A percentile compares a stretch with the other conserved stretches of the same genome.
Conservation (phyloP, 1,139 yeast species). For the Debaryomyces fabryi region DNA sequence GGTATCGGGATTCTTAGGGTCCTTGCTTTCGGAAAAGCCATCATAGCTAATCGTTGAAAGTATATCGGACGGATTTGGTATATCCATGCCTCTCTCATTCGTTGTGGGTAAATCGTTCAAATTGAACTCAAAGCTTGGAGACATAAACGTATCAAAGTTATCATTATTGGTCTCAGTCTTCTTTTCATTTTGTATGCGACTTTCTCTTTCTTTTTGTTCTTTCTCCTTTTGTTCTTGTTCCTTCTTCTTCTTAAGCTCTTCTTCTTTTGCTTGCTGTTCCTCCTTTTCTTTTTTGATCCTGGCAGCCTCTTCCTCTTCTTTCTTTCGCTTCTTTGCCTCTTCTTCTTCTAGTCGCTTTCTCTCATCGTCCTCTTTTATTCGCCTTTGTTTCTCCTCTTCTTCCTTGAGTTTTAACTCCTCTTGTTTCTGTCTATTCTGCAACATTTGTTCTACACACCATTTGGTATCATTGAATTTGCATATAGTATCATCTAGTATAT, state of each 20-base stretch:
- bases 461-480: conserved; percentile 47
- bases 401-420: conserved; percentile 45
- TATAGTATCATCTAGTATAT: conserved; percentile 46
- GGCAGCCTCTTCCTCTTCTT: conserved; percentile 17
- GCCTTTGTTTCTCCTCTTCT: conserved; percentile 32
- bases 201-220: conserved; percentile 18
- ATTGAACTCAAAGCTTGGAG: conserved; percentile 14
- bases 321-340: conserved; percentile 14
- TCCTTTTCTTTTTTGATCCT: background rate
- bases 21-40: conserved; percentile 11
- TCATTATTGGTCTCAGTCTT: conserved; percentile 13
- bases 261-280: background rate
- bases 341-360: conserved; percentile 19
- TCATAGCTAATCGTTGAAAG: conserved; percentile 38
- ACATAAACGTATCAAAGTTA: conserved; percentile 13
- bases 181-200: conserved; percentile 14
- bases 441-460: conserved; percentile 50
- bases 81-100: conserved; percentile 21
- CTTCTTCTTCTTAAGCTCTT: conserved; percentile 18
- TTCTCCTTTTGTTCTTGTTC: conserved; percentile 23
- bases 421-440: conserved; percentile 46
- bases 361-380: conserved; percentile 26
- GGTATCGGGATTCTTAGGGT: background rate
- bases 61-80: conserved; percentile 44
- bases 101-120: conserved; percentile 12